Base-by-base conservation (phyloP, 129 eudicot species). In the Flaveria trinervia region DNA sequence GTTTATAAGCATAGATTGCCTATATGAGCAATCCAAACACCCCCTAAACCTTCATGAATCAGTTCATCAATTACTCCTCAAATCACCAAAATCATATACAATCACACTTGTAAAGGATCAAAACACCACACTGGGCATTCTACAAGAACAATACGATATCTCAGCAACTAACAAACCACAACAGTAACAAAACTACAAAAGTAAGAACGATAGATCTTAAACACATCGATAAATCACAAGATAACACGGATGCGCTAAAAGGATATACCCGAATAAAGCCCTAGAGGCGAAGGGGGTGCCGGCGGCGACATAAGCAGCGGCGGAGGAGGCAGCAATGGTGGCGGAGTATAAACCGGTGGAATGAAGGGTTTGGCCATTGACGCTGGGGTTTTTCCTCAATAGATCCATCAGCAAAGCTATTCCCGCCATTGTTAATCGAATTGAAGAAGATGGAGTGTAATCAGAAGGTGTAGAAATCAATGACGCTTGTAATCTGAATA, bases 371-470 rank as follows among this genome's bases (percentile, higher is more conserved):
- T 79, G 79, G 70, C 78, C 41, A 68, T 74, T 81, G n/a, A 81
- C 76, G 76, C 75, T 78, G 1, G 88, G 89, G 66, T 84, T 87
- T 71, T 83, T 89, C 70, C 81, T 82, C 69, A 86, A n/a, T 65
- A 89, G 82, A 87, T 92, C 97, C 55, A 84, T 45, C 11, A 84
- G 44, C 66, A 89, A 50, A 45, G 86, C 92, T 48, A 89, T 85
- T 46, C 90, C 92, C 79, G 96, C 88, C 96, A 92, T 92, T 79
- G 26, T 61, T 25, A 26, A 62, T 25, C 10, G 22, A 4, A 30
- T 18, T 30, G 36, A 30, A 30, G 36, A 30, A 0, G 4, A 30
- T 3, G 36, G 36, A 59, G 44, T 41, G 5, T 48, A 6, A 65
- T 50, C 28, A 9, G 1, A 13, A 36, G 43, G 25, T 44, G 64